phyloP scores from a whole-genome alignment of 257 asterid species.

The Oldenlandia corymbosa region DNA sequence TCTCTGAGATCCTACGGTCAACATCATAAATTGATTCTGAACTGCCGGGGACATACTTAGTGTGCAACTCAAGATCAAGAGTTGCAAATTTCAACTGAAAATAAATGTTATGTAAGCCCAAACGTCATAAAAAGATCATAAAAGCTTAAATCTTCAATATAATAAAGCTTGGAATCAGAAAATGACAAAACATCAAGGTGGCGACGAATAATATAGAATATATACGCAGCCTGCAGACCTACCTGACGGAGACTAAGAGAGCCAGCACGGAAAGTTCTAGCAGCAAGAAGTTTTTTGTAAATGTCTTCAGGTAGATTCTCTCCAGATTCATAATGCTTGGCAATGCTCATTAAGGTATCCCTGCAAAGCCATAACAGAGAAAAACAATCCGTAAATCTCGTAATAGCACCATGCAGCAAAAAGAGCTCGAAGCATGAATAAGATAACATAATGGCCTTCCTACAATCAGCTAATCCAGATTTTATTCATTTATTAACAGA shows the following conservation, averaged over 20 bases:
- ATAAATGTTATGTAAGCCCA: constrained; percentile 11
- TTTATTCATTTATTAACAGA: background rate
- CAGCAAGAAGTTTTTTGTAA: constrained; percentile 92
- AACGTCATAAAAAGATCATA: background rate
- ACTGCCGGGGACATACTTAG: constrained; percentile 81
- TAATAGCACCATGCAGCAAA: background rate
- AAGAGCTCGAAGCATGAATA: background rate
- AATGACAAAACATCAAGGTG: no score
- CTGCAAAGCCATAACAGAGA: constrained; percentile 37
- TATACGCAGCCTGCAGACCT: constrained; percentile 38
- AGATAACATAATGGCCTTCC: background rate
- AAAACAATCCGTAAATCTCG: background rate
- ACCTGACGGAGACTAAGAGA: constrained; percentile 95
- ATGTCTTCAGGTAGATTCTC: constrained; percentile 86
- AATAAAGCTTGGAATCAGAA: no score
- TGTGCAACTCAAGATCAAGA: constrained; percentile 76
- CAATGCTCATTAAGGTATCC: constrained; percentile 92
- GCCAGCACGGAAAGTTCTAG: constrained; percentile 98
- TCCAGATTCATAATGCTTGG: constrained; percentile 96
- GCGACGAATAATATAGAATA: background rate
- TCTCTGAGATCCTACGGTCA: constrained; percentile 64
- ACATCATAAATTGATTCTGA: constrained; percentile 76
- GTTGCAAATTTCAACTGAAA: constrained; percentile 81
- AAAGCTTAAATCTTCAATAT: no score
- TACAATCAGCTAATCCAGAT: background rate